These are phyloP conservation scores for Trypanosoma cruzi DNA, from an alignment of 208 protist species.

Conservation along the genomic window DNA sequence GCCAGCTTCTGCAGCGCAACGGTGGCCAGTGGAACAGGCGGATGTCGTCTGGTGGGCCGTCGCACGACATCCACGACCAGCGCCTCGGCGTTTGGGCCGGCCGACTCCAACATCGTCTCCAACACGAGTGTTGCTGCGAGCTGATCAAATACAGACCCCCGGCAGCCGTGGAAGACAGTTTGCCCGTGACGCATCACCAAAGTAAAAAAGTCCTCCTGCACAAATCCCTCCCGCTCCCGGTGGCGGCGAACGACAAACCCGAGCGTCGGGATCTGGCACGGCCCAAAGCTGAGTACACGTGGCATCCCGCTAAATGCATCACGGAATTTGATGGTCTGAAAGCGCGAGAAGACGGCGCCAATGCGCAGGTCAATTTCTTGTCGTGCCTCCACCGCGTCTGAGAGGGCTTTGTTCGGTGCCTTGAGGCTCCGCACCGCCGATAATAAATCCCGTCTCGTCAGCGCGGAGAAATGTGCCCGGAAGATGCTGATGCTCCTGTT, in stretches of 20 bases:
- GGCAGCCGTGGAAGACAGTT: conserved; percentile 53
- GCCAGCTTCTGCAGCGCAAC: conserved; percentile 98
- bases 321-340: conserved; percentile 86
- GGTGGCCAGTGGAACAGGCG: conserved; percentile 96
- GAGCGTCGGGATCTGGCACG: conserved; percentile 96
- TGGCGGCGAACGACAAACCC: conserved; percentile 92
- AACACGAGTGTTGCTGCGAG: conserved; percentile 72
- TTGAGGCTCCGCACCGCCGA: conserved; percentile 83
- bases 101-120: conserved; percentile 63
- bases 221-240: conserved; percentile 85
- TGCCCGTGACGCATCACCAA: conserved; percentile 56
- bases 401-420: conserved; percentile 84
- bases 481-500: conserved; percentile 59
- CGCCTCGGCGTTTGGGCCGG: conserved; percentile 40
- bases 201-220: conserved; percentile 83
- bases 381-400: conserved; percentile 94
- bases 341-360: conserved; percentile 96
- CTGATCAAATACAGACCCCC: conserved; percentile 79
- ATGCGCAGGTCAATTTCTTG: conserved; percentile 97
- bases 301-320: conserved; percentile 71
- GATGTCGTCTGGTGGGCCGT: conserved; percentile 60
- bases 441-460: conserved; percentile 86
- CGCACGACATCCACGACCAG: conserved; percentile 74
- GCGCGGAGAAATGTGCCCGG: conserved; percentile 92
- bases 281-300: conserved; percentile 92